Percentiles rank a stretch among this genome's conserved stretches.
phyloP scores from a whole-genome alignment of 495 filamentous ascomycete species.

The Penicillium canariense region DNA sequence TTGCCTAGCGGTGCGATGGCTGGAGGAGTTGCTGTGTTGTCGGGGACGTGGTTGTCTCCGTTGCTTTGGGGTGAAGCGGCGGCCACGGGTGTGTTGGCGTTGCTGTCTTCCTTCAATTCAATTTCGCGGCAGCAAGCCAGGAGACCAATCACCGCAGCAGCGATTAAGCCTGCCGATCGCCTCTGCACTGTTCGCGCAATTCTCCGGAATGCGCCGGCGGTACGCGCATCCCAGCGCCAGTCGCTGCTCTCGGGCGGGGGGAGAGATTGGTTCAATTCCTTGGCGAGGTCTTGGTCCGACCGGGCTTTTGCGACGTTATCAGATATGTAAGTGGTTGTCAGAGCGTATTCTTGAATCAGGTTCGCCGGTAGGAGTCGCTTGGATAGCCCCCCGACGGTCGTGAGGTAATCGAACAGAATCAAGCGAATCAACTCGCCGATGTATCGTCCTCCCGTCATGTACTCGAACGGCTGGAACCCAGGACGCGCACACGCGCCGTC shows the following conservation, averaged over 20 bases:
- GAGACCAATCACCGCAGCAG: conserved; percentile 67
- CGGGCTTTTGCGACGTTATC: conserved; percentile 54
- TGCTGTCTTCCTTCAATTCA: conserved; percentile 46
- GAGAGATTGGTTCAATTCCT: conserved; percentile 52
- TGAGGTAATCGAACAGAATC: conserved; percentile 66
- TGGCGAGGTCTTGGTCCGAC: conserved; percentile 45
- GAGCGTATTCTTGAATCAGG: conserved; percentile 58
- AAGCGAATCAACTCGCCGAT: conserved; percentile 78
- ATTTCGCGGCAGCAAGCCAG: conserved; percentile 67
- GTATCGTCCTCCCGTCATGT: conserved; percentile 83
- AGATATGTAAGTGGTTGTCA: conserved; percentile 70
- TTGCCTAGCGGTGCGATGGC: conserved; percentile 9
- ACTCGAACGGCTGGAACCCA: conserved; percentile 84
- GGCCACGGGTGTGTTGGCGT: conserved; percentile 34
- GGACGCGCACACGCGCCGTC: conserved; percentile 65
- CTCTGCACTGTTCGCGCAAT: conserved; percentile 64
- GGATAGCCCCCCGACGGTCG: conserved; percentile 33
- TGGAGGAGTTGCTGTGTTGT: conserved; percentile 6
- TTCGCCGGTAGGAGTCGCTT: conserved; percentile 52
- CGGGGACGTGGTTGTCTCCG: conserved; percentile 11
- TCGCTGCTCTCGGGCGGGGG: conserved; percentile 44
- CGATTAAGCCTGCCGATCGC: conserved; percentile 69
- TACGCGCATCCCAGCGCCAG: conserved; percentile 59
- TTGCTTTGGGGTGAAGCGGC: conserved; percentile 32
- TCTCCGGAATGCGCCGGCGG: conserved; percentile 54